Evolutionary conservation across 73 alveolate species (phyloP).

Genomic region (Blepharisma japonicum): DNA sequence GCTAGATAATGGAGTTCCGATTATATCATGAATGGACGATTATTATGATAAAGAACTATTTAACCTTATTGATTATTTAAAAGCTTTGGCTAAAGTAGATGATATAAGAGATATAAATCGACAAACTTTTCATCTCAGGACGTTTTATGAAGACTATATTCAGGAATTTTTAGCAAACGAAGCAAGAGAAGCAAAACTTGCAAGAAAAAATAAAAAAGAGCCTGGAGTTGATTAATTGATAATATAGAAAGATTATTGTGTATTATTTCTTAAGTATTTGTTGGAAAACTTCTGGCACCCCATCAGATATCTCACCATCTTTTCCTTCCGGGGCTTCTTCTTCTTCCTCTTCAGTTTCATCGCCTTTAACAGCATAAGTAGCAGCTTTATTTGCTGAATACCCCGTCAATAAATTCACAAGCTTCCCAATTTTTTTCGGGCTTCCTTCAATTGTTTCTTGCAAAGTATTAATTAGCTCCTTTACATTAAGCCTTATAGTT

Average conservation of each 20-base stretch:
- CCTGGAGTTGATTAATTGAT: too few relatives aligned
- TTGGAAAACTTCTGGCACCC: too few relatives aligned
- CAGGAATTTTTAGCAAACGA: neutral
- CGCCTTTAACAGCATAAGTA: too few relatives aligned
- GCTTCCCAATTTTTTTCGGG: slow-evolving; percentile 11
- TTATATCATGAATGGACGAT: slow-evolving; percentile 68
- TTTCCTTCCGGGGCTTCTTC: too few relatives aligned
- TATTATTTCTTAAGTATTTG: too few relatives aligned
- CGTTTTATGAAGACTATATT: neutral
- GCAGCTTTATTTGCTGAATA: neutral
- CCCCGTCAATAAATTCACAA: neutral
- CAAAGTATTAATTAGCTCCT: slow-evolving; percentile 30
- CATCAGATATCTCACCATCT: too few relatives aligned
- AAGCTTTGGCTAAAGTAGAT: neutral
- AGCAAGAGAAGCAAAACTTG: too few relatives aligned
- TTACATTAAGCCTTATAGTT: slow-evolving; percentile 22
- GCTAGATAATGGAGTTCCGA: slow-evolving; percentile 75
- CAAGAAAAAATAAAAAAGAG: too few relatives aligned
- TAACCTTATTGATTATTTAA: neutral
- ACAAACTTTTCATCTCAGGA: neutral
- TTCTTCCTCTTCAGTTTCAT: too few relatives aligned
- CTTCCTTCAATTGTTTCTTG: slow-evolving; percentile 29
- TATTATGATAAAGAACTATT: slow-evolving; percentile 58
- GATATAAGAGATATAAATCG: slow-evolving; percentile 4
- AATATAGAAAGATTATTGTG: too few relatives aligned